Conservation (phyloP, 2,329 filamentous ascomycete species). For the Pestalotiopsis fici region DNA sequence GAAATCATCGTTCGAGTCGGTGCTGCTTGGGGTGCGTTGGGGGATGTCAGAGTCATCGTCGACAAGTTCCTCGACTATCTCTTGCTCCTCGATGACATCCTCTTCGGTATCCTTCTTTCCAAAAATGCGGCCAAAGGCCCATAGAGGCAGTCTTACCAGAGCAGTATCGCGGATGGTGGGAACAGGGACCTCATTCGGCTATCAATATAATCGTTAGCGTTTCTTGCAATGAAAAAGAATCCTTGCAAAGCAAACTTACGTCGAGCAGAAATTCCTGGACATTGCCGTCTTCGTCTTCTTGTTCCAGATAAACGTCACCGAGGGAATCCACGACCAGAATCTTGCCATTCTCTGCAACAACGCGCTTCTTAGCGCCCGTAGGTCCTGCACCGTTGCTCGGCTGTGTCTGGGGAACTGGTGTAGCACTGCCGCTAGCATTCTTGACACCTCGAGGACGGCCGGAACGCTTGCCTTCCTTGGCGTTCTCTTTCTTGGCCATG, state of each 20-base stretch:
- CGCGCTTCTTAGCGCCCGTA: conserved; percentile 79
- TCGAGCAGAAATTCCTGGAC: conserved; percentile 85
- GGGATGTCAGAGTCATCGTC: conserved; percentile 48
- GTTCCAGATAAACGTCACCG: conserved; percentile 94
- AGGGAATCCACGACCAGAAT: conserved; percentile 87
- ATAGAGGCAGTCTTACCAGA: conserved; percentile 76
- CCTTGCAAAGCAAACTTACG: conserved; percentile 53
- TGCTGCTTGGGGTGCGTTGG: conserved; percentile 55
- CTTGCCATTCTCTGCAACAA: conserved; percentile 94
- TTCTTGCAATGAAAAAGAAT: conserved; percentile 11
- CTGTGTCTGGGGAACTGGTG: conserved; percentile 52
- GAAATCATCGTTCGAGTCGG: conserved; percentile 62
- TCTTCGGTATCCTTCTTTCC: conserved; percentile 30
- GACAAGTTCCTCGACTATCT: conserved; percentile 37
- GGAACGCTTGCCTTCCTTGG: conserved; percentile 51
- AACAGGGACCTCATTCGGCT: conserved; percentile 77
- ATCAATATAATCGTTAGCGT: conserved; percentile 12
- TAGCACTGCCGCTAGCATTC: conserved; percentile 45
- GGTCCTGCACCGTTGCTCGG: conserved; percentile 49
- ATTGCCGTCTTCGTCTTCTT: conserved; percentile 84
- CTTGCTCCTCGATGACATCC: conserved; percentile 33
- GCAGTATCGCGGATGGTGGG: conserved; percentile 83
- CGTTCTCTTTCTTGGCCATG: conserved; percentile 72
- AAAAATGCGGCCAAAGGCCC: conserved; percentile 63
- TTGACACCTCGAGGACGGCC: conserved; percentile 37